Evolutionary conservation across 345 rosid genomes (phyloP), one percentile per base, ranked within the genome.

Genomic region (Salix suchowensis): DNA sequence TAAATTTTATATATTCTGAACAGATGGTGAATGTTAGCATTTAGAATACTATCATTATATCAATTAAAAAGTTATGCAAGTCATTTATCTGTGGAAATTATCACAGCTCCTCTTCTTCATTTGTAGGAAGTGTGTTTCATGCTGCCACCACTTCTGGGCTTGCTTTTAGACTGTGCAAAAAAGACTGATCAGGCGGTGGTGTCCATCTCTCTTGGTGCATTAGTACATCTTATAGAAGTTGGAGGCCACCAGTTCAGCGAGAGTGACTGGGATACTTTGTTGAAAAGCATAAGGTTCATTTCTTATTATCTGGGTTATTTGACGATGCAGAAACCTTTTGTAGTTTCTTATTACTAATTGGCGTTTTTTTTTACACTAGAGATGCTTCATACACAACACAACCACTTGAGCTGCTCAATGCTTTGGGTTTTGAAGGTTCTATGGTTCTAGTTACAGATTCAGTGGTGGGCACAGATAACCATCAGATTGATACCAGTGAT

Each of bases 211-310:
- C 77, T 96, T 85, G 97, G 97, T 81, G 99, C 99, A 74, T 81
- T 96, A 74, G 97, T 91, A 62, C 99, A 96, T 86, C 99, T 96
- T 74, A 93, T 96, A 64, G 98, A 96, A 81, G 98, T 96, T 81
- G 99, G 99, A 76, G 99, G 99, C 73, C 99, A 89, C 85, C 99
- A 92, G 81, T 96, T 96, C 82, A 91, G 95, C 78, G 99, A 89
- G 81, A 84, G 84, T 74, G 97, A 96, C 86, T 96, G 99, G 99
- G 97, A 96, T 80, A 91, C 89, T 82, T 86, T 96, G 80, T 84
- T 96, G 91, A 93, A 90, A 87, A 92, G 97, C 95, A 93, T 96
- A 85, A 92, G 98, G 99, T 93, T 70, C 62, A 66, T 82, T 32
- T 81, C 72, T 74, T 58, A 66, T 48, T 32, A 48, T 60, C 32